These are phyloP conservation scores for Seiridium unicorne DNA, from an alignment of 2,329 filamentous ascomycete species.

Conservation along the genomic window DNA sequence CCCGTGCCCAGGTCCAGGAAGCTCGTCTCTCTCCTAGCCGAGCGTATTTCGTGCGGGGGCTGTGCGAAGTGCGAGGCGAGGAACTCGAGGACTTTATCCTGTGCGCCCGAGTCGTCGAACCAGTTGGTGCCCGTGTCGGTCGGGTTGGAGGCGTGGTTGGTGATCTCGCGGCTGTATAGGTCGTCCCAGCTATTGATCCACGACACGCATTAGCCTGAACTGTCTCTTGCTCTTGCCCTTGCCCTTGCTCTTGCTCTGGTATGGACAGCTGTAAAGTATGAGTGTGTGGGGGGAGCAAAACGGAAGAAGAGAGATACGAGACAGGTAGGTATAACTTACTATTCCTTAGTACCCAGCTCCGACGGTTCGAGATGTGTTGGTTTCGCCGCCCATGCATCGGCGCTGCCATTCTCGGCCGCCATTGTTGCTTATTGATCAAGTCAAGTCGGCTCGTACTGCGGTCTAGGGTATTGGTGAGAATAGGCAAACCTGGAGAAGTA, in stretches of 20 bases:
- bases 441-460: too few relatives aligned
- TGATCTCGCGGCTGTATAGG: conserved; percentile 69
- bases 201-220: too few relatives aligned
- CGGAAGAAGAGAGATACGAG: conserved; percentile 1
- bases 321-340: conserved; percentile 53
- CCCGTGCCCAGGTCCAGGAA: conserved; percentile 91
- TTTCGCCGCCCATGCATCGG: conserved; percentile 21
- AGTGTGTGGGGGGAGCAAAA: too few relatives aligned
- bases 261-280: too few relatives aligned
- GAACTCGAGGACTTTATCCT: conserved; percentile 73
- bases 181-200: conserved; percentile 63
- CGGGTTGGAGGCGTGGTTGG: conserved; percentile 70
- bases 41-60: conserved; percentile 15
- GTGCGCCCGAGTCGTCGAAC: conserved; percentile 93
- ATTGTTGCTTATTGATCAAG: not conserved
- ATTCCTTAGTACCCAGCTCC: conserved; percentile 83
- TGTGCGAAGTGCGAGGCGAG: conserved; percentile 44
- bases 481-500: not conserved
- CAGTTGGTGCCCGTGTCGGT: conserved; percentile 85
- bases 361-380: conserved; percentile 73
- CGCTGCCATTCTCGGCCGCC: not conserved
- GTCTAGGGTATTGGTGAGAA: not conserved
- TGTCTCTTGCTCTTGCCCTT: too few relatives aligned
- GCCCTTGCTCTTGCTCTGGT: too few relatives aligned
- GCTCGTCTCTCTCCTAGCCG: conserved; percentile 36